Evolutionary conservation across 768 basidiomycete species (phyloP).

Genomic region (Mycena belliarum): DNA sequence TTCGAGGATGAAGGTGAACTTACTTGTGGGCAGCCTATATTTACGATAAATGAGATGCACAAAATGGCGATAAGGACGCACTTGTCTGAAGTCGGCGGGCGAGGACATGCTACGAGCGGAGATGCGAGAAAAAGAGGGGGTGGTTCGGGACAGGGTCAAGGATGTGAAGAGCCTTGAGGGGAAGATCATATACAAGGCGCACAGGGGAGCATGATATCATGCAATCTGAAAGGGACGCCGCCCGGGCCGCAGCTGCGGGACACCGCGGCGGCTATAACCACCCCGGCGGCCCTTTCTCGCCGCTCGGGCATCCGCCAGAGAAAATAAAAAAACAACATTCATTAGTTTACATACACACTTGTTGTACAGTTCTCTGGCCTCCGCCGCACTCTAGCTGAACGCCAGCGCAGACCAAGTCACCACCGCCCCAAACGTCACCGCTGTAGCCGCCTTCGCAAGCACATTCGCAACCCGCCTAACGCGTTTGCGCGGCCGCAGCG

Average conservation of each 20-base stretch:
- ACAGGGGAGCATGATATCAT: slow-evolving; percentile 3
- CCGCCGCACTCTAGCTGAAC: slow-evolving; percentile 41
- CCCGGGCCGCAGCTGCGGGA: neutral
- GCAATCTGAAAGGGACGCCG: slow-evolving; percentile 2
- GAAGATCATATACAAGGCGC: neutral
- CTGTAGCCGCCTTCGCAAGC: slow-evolving; percentile 60
- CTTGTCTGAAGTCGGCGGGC: slow-evolving; percentile 33
- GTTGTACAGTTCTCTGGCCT: slow-evolving; percentile 1
- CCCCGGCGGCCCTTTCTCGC: neutral
- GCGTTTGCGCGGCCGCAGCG: slow-evolving; percentile 43
- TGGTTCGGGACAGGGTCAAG: neutral
- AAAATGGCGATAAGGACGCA: slow-evolving; percentile 23
- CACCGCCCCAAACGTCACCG: slow-evolving; percentile 66
- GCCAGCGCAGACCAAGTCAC: slow-evolving; percentile 76
- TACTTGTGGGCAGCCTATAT: slow-evolving; percentile 52
- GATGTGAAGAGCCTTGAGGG: neutral
- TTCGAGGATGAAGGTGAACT: slow-evolving; percentile 24
- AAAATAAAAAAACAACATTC: neutral
- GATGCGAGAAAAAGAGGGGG: neutral
- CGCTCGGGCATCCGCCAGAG: neutral
- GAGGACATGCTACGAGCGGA: slow-evolving; percentile 25
- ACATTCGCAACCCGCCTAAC: slow-evolving; percentile 43
- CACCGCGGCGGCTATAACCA: neutral
- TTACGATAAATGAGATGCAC: slow-evolving; percentile 19
- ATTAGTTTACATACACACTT: slow-evolving; percentile 13